Evolutionary conservation across 768 basidiomycete species (phyloP).

Genomic region (Pleurotus ostreatus): DNA sequence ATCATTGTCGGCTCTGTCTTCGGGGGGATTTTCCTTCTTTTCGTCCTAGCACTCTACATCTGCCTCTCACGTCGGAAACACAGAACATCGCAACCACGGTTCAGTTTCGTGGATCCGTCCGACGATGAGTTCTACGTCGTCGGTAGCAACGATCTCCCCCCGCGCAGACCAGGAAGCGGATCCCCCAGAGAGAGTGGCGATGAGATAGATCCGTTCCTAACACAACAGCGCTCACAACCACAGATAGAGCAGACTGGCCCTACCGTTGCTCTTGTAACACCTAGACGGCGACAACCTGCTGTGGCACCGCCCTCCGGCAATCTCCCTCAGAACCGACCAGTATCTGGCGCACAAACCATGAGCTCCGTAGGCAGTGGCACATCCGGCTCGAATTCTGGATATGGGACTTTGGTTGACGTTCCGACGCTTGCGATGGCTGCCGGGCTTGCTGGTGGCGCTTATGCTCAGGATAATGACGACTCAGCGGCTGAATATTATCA

Average conservation of each 20-base stretch:
- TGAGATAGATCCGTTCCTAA: slow-evolving; percentile 64
- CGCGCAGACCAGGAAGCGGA: slow-evolving; percentile 48
- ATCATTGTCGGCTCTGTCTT: slow-evolving; percentile 60
- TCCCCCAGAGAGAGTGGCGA: slow-evolving; percentile 68
- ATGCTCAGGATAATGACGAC: slow-evolving; percentile 18
- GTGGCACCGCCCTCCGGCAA: background rate
- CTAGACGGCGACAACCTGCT: background rate
- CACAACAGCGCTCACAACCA: slow-evolving; percentile 19
- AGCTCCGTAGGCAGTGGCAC: slow-evolving; percentile 1
- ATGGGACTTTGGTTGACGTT: slow-evolving; percentile 37
- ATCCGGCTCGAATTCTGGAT: slow-evolving; percentile 40
- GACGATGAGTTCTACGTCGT: slow-evolving; percentile 38
- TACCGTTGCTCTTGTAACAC: slow-evolving; percentile 4
- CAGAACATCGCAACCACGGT: slow-evolving; percentile 29
- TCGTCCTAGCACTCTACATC: slow-evolving; percentile 43
- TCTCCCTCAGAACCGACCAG: slow-evolving; percentile 1
- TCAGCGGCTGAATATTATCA: background rate
- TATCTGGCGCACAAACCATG: slow-evolving; percentile 1
- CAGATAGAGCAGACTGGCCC: background rate
- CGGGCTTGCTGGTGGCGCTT: slow-evolving; percentile 25
- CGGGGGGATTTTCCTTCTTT: slow-evolving; percentile 47
- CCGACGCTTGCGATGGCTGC: slow-evolving; percentile 35
- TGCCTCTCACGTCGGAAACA: slow-evolving; percentile 43
- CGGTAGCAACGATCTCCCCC: slow-evolving; percentile 29
- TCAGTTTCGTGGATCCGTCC: slow-evolving; percentile 27